phyloP scores from a whole-genome alignment of 108 stramenopile genomes.

The Seminavis robusta region DNA sequence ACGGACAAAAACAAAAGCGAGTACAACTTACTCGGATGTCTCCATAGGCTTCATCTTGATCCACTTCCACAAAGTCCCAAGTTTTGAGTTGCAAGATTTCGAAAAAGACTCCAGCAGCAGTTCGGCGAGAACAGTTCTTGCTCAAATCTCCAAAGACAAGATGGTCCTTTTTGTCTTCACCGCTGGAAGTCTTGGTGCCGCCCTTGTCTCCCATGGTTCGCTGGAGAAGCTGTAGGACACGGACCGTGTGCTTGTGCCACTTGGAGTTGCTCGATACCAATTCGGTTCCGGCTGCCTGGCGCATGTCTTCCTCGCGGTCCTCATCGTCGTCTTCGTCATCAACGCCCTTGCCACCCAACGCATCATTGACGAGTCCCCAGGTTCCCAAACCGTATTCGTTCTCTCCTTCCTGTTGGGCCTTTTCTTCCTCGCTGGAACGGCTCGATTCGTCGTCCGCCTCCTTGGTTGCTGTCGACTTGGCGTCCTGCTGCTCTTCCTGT shows the following conservation, averaged over 20 bases:
- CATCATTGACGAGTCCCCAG: constrained; percentile 76
- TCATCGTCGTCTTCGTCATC: constrained; percentile 54
- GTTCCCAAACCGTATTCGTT: neutral
- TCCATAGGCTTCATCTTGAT: constrained; percentile 88
- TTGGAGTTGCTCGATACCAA: constrained; percentile 58
- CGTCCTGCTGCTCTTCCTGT: constrained; percentile 22
- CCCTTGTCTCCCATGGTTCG: constrained; percentile 30
- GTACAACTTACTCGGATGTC: no score
- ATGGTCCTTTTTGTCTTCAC: constrained; percentile 30
- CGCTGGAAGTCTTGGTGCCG: no score
- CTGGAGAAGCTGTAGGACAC: constrained; percentile 65
- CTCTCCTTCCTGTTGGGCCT: constrained; percentile 25
- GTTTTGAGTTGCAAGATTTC: constrained; percentile 94
- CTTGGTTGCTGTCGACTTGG: constrained; percentile 19
- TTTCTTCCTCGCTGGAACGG: constrained; percentile 35
- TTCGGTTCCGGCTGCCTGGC: constrained; percentile 62
- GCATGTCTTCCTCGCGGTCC: constrained; percentile 33
- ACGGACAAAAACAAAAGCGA: no score
- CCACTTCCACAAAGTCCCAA: constrained; percentile 94
- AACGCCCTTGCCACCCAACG: no score
- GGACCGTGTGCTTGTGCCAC: constrained; percentile 91
- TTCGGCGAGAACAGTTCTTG: constrained; percentile 63
- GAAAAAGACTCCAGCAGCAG: constrained; percentile 86
- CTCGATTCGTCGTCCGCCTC: constrained; percentile 39
- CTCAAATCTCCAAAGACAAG: constrained; percentile 67